Conservation (phyloP, 2,329 filamentous ascomycete species). For the Aspergillus aculeatinus region DNA sequence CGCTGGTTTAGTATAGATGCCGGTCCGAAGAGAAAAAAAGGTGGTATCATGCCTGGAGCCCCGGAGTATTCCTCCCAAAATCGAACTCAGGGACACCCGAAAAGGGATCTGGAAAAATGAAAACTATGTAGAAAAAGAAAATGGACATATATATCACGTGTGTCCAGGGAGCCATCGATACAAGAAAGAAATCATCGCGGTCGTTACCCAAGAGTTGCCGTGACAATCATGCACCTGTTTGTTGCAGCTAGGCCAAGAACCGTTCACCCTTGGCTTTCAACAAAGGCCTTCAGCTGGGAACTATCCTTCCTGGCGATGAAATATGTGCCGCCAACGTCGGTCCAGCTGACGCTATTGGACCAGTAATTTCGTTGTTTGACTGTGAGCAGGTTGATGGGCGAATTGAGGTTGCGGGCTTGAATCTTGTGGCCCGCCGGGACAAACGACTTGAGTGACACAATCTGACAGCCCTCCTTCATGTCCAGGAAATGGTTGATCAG, state of each 20-base stretch:
- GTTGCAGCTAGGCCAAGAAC: not conserved
- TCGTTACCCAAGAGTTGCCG: not conserved
- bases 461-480: conserved; percentile 82
- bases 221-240: not conserved
- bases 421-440: conserved; percentile 77
- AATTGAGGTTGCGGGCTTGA: conserved; percentile 70
- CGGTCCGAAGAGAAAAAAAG: conserved; percentile 14
- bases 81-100: not conserved
- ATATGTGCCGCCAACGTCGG: conserved; percentile 76
- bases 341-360: conserved; percentile 80
- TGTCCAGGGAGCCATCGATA: not conserved
- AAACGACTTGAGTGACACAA: conserved; percentile 91
- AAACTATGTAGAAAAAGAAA: not conserved
- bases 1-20: not conserved
- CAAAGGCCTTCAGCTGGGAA: conserved; percentile 52
- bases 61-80: conserved; percentile 8
- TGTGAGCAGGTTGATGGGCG: conserved; percentile 76
- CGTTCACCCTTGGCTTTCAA: conserved; percentile 32
- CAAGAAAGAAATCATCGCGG: conserved; percentile 3
- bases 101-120: not conserved
- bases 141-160: not conserved
- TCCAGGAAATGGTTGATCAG: conserved; percentile 90
- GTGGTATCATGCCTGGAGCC: conserved; percentile 19
- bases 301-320: conserved; percentile 81
- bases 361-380: conserved; percentile 72